Evolutionary conservation across 2,329 filamentous ascomycete genomes (phyloP), one percentile per base, ranked within the genome.

Genomic region (Aspergillus latus): DNA sequence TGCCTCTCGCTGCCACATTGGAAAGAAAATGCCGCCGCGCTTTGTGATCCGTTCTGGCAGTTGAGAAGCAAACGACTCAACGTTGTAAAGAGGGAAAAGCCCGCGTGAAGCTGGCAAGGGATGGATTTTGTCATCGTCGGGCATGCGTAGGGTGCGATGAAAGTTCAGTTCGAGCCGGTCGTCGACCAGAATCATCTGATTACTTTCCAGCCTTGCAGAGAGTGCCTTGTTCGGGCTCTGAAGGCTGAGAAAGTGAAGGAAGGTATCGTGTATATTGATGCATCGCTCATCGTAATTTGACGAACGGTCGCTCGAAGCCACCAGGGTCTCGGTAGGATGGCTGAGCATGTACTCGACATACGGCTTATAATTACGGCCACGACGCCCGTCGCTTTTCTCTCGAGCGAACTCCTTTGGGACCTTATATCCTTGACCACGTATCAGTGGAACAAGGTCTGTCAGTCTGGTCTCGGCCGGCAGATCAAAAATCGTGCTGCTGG

Each of bases 1-100:
- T 9, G 48, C 48, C 26, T 50, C 48, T 40, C 34, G 34, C 36
- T 48, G 45, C 45, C 37, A 50, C 48, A 50, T 50, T 10, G 48
- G 48, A 15, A 50, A 50, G 36, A 50, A 50, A 15, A 50, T 1
- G 7, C 48, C 48, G 2, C 48, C 48, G 2, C 21, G 42, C 4
- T 44, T 26, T 9, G 42, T n/a, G 10, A 44, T 29, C 16, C 13
- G 21, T 13, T 44, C 42, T 4, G 42, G 42, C 7, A 44, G n/a
- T 40, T 28, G 36, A 5, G 42, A 44, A 11, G 42, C 16, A 29
- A 44, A 44, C 4, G 42, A 16, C 1, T 44, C 42, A 3, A 44
- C 42, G 26, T 44, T 44, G 42, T 44, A 39, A 6, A 50, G 15
- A 4, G 48, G 48, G 13, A 50, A 50, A 9, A 9, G 8, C 9